Evolutionary conservation across 1,139 yeast genomes (phyloP), one percentile per base, ranked within the genome.

Genomic region (Saccharomycopsis crataegensis): DNA sequence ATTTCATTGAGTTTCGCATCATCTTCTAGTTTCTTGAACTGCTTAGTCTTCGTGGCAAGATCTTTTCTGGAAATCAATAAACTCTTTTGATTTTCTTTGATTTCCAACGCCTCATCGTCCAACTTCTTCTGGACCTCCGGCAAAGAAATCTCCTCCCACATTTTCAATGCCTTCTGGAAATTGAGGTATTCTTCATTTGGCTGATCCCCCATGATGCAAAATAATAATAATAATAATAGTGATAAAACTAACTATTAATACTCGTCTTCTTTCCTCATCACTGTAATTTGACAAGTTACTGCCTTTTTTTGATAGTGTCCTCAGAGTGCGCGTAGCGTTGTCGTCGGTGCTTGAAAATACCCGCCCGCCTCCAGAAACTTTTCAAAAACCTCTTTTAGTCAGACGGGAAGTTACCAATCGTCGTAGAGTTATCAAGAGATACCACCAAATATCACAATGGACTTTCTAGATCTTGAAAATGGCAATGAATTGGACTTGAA

Each of bases 21-120:
- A 57, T 85, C 86, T 0, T 75, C 73, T 40, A 89, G 69, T 63
- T 86, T 88, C 65, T 83, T 81, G 69, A 91, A 93, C 54, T 79
- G 83, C 64, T 90, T 91, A 14, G 98, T 93, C 63, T 80, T 82
- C 1, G 83, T 69, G 0, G 98, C 96, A 54, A 93, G 72, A 48
- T 78, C 80, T 67, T 88, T 88, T 56, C 98, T 77, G 40, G 83
- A 78, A 16, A 80, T 71, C 47, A 88, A 71, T 0, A 94, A 85
- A 44, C 70, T 69, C 52, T 82, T 76, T 65, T 90, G 96, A 40
- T 79, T 78, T 37, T 80, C 83, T 62, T 86, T 83, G 48, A 91
- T 78, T 61, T 81, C 83, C 43, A 83, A 64, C 1, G 94, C 95
- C 61, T 86, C 86, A 45, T 77, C 78, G 66, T 91, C 97, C 55